phyloP scores from a whole-genome alignment of 2,329 filamentous ascomycete species.

The Cercospora canescens region DNA sequence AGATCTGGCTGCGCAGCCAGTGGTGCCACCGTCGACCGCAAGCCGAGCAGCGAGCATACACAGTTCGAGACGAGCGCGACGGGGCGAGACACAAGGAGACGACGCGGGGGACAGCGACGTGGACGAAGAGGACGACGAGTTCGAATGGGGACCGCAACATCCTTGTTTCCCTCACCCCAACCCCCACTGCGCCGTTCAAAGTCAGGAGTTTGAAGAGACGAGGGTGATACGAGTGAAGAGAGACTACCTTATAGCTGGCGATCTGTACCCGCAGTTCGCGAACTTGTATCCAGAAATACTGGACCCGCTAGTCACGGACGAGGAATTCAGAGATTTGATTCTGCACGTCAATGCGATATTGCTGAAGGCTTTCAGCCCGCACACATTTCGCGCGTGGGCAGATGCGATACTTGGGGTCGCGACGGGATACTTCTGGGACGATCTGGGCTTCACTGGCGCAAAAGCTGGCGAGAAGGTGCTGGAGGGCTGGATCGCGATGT shows the following conservation, averaged over 20 bases:
- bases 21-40: neutral
- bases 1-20: slow-evolving; percentile 5
- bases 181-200: slow-evolving; percentile 79
- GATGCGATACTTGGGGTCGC: slow-evolving; percentile 77
- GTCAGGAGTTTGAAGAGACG: slow-evolving; percentile 72
- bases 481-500: slow-evolving; percentile 80
- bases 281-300: slow-evolving; percentile 96
- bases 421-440: slow-evolving; percentile 95
- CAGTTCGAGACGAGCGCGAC: slow-evolving; percentile 9
- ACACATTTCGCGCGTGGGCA: slow-evolving; percentile 71
- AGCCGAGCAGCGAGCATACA: slow-evolving; percentile 1
- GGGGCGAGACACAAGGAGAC: slow-evolving; percentile 16
- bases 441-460: slow-evolving; percentile 73
- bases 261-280: slow-evolving; percentile 88
- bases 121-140: slow-evolving; percentile 57
- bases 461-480: slow-evolving; percentile 70
- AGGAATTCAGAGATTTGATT: slow-evolving; percentile 80
- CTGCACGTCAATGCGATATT: slow-evolving; percentile 79
- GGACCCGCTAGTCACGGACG: slow-evolving; percentile 80
- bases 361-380: slow-evolving; percentile 77
- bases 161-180: slow-evolving; percentile 94
- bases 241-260: slow-evolving; percentile 85
- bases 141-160: slow-evolving; percentile 90
- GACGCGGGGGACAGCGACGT: slow-evolving; percentile 42
- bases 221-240: slow-evolving; percentile 88